Evolutionary conservation across 2,329 filamentous ascomycete genomes (phyloP).

Genomic region (Talaromyces albobiverticillius): DNA sequence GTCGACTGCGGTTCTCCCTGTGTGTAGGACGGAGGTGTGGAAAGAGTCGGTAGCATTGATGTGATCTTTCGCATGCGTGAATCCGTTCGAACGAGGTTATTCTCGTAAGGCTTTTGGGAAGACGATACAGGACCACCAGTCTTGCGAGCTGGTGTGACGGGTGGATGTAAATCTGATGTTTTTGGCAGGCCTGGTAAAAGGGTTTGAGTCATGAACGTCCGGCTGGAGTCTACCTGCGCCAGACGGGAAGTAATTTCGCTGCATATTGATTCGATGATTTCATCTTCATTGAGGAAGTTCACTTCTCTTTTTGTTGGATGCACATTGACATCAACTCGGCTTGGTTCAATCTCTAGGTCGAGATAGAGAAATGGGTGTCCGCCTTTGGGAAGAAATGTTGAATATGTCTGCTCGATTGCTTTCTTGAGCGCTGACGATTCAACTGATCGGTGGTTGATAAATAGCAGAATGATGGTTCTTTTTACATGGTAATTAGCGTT

Average conservation of each 20-base stretch:
- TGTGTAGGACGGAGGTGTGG: constrained; percentile 21
- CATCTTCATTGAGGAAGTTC: constrained; percentile 95
- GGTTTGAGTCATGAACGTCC: constrained; percentile 91
- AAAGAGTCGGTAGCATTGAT: constrained; percentile 75
- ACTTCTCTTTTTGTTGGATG: constrained; percentile 97
- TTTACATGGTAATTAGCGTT: constrained; percentile 96
- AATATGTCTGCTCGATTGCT: constrained; percentile 85
- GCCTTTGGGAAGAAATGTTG: constrained; percentile 83
- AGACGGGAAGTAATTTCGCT: constrained; percentile 73
- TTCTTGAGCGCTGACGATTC: constrained; percentile 87
- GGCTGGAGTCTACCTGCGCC: constrained; percentile 84
- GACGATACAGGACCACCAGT: constrained; percentile 29
- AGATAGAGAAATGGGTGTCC: constrained; percentile 93
- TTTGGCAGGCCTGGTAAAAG: constrained; percentile 67
- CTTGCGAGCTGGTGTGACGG: constrained; percentile 3
- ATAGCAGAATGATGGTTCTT: constrained; percentile 79
- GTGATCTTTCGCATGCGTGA: constrained; percentile 90
- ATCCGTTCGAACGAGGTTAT: constrained; percentile 88
- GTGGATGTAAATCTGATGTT: constrained; percentile 26
- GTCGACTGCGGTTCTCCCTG: constrained; percentile 11
- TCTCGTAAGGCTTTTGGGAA: constrained; percentile 66
- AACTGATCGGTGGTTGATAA: constrained; percentile 94
- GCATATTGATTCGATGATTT: constrained; percentile 86
- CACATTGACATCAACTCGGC: constrained; percentile 92
- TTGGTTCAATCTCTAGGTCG: constrained; percentile 86